phyloP scores from a whole-genome alignment of 176 grass and related monocot genomes.

The Secale cereale region DNA sequence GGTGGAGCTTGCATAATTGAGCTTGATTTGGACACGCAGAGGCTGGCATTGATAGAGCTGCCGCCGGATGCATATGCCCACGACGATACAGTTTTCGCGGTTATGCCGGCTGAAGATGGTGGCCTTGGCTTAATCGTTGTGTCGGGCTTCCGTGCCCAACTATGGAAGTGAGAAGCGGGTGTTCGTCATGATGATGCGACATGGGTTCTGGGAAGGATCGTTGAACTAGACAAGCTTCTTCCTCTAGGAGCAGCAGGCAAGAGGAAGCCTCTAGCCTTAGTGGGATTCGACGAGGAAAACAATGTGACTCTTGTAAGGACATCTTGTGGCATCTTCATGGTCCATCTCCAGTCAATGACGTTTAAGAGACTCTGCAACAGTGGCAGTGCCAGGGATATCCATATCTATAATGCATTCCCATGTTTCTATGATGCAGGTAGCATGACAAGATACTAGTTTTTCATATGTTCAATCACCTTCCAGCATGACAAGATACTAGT shows the following conservation, averaged over 20 bases:
- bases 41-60: not conserved
- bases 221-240: not conserved
- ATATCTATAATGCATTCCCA: not conserved
- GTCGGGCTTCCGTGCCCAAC: not conserved
- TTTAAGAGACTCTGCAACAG: conserved; percentile 7
- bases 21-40: not conserved
- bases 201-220: not conserved
- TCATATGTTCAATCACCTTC: not conserved
- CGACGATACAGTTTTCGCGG: not conserved
- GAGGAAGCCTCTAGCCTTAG: not conserved
- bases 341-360: not conserved
- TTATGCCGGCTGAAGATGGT: not conserved
- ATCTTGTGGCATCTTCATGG: not conserved
- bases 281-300: conserved; percentile 8
- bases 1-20: not conserved
- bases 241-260: not conserved
- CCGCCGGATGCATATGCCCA: not conserved
- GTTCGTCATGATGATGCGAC: not conserved
- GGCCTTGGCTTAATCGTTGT: not conserved
- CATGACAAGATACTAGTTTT: not conserved
- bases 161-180: not conserved
- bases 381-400: not conserved
- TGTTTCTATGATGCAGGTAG: conserved; percentile 9
- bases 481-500: not conserved
- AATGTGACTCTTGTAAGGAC: conserved; percentile 8